Base-by-base conservation (phyloP, 306 rosid genomes). In the Arachis stenosperma region DNA sequence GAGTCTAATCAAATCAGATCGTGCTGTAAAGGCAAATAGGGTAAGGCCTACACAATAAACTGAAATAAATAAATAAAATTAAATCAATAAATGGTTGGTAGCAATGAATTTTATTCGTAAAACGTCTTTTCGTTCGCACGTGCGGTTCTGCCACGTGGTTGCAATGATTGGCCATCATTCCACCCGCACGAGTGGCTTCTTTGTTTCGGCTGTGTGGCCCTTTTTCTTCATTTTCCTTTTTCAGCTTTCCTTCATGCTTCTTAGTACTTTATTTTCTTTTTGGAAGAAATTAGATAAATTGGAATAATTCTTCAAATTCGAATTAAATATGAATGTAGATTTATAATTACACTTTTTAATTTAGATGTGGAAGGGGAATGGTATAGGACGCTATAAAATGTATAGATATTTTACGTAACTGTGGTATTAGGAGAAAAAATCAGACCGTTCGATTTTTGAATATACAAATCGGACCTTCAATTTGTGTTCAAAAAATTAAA, bases 141-240 rank as follows among this genome's bases (percentile, higher is more conserved):
- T 86, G 87, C 60, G 62, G 65, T 54, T 44, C 36, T 17, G 33
- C 80, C 81, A 57, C 75, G 27, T 75, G 76, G 71, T 14, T 1
- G 87, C 85, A 88, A 90, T 86, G 42, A 88, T 88, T 88, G 82
- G 81, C 61, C 58, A 60, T 63, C 67, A 51, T 79, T 52, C 59
- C 65, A 77, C 79, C 90, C 90, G 86, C 93, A 90, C 93, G 97
- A 78, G 82, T 79, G 89, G 62, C 33, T 75, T 29, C 10, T 71
- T 80, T 8, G 12, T 47, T 66, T 56, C 50, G 37, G 33, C 54
- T 33, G 27, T n/a, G 22, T 10, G 54, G 54, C 6, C 72, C 52
- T 64, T 53, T 51, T 12, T 6, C 36, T 8, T 37, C 15, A 22
- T 8, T 13, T 4, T 53, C 41, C 1, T 37, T 37, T 40, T 75